Conservation (phyloP, 257 asterid genomes). For the Solanum acaule region DNA sequence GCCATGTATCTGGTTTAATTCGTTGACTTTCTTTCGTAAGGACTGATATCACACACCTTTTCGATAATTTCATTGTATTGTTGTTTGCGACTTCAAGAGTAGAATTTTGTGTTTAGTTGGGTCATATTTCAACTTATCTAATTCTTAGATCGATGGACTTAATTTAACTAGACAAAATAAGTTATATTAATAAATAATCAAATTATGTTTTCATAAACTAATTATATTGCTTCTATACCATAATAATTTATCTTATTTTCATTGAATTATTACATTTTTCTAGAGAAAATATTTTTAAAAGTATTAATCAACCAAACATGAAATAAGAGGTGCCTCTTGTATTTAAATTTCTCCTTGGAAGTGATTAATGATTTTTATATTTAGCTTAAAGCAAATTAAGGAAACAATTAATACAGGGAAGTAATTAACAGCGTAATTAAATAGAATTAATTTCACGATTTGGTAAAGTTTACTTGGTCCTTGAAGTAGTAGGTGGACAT, state of each 20-base stretch:
- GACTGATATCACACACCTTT: too few species aligned
- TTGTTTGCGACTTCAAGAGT: too few species aligned
- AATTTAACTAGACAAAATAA: too few species aligned
- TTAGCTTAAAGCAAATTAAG: background rate
- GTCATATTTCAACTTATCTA: too few species aligned
- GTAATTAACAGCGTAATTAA: background rate
- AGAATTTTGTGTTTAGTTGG: background rate
- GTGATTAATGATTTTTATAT: background rate
- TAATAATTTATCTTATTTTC: background rate
- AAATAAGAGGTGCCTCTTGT: background rate
- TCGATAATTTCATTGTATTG: too few species aligned
- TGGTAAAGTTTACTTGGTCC: background rate
- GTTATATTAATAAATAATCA: too few species aligned
- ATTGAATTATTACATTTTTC: background rate
- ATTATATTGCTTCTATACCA: too few species aligned
- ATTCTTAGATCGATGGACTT: too few species aligned
- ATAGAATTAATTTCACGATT: background rate
- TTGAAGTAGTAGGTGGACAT: background rate
- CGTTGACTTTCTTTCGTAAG: background rate
- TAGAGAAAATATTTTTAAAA: background rate
- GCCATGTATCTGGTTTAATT: background rate
- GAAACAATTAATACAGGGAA: background rate
- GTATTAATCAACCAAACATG: background rate
- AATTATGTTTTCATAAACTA: too few species aligned
- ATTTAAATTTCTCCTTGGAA: background rate